Evolutionary conservation across 768 basidiomycete genomes (phyloP).

Genomic region (Tremella fuciformis): DNA sequence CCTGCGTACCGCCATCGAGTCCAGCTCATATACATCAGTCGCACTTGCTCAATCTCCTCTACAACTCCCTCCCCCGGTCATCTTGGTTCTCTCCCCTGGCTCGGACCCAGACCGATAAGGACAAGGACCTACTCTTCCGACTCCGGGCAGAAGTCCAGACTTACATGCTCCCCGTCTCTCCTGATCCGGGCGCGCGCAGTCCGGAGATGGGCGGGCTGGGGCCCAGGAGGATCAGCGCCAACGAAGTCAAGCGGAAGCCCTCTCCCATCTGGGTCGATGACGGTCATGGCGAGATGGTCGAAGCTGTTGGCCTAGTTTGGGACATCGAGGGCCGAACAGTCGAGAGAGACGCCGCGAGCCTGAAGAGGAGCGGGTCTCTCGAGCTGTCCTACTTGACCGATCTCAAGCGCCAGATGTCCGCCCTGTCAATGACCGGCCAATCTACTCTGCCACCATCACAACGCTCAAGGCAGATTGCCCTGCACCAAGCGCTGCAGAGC

Average conservation of each 20-base stretch:
- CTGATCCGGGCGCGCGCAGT: slow-evolving; percentile 14
- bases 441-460: slow-evolving; percentile 21
- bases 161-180: slow-evolving; percentile 30
- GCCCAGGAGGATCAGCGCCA: slow-evolving; percentile 9
- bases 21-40: slow-evolving; percentile 33
- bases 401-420: slow-evolving; percentile 34
- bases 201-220: slow-evolving; percentile 9
- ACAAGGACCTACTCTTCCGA: slow-evolving; percentile 37
- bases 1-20: slow-evolving; percentile 20
- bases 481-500: slow-evolving; percentile 21
- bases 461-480: slow-evolving; percentile 21
- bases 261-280: slow-evolving; percentile 26
- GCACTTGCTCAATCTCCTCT: slow-evolving; percentile 38
- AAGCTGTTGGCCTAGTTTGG: slow-evolving; percentile 34
- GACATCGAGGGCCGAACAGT: slow-evolving; percentile 26
- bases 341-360: slow-evolving; percentile 34
- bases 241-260: slow-evolving; percentile 31
- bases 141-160: slow-evolving; percentile 41
- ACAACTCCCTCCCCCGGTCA: slow-evolving; percentile 30
- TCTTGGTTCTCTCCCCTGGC: slow-evolving; percentile 33
- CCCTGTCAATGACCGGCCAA: slow-evolving; percentile 29
- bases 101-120: slow-evolving; percentile 36
- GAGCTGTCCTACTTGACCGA: slow-evolving; percentile 45
- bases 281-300: slow-evolving; percentile 24
- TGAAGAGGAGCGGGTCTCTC: slow-evolving; percentile 26